Evolutionary conservation across 768 basidiomycete species (phyloP), one percentile per base, ranked within the genome.

Genomic region (Thelephora ganbajun): DNA sequence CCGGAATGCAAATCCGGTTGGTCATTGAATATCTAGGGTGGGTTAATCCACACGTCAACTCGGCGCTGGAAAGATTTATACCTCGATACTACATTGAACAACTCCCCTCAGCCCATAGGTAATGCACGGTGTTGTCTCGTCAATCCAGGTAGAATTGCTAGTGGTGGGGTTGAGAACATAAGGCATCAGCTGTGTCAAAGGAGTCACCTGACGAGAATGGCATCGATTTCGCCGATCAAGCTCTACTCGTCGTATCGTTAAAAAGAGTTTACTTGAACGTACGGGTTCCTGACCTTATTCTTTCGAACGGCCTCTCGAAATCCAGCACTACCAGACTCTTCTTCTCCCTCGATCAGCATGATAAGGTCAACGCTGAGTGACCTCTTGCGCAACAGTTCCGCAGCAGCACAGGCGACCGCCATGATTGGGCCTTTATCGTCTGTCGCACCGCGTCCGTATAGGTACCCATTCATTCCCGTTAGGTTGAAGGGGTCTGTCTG

Each of bases 391-490:
- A 92, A 73, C 39, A 98, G 61, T 18, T 86, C 78, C 0, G 91
- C 86, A 11, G 83, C 90, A 0, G 96, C 96, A 54, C 80, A 88
- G 0, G 94, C 96, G 13, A 81, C 74, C 1, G 93, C 91, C 51
- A 98, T 72, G 42, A 96, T 82, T 0, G 96, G 96, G 0, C 94
- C 96, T 59, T 99, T 98, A 68, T 99, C 81, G 56, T 99, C 96
- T 1, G 88, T 85, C 1, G 87, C 83, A 3, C 96, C 90, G 41
- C 87, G 79, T 18, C 93, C 94, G 56, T 91, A 92, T 0, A 93
- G 66, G 57, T 86, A 92, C 0, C 91, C 92, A 55, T 97, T 91
- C 11, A 79, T 73, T 2, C 91, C 91, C 0, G 74, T 74, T 51
- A 97, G 64, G 6, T 66, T 69, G 66, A 90, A 99, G 0, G 96